Evolutionary conservation across 2,329 filamentous ascomycete genomes (phyloP), one percentile per base, ranked within the genome.

Genomic region (Rhynchosporium graminicola): DNA sequence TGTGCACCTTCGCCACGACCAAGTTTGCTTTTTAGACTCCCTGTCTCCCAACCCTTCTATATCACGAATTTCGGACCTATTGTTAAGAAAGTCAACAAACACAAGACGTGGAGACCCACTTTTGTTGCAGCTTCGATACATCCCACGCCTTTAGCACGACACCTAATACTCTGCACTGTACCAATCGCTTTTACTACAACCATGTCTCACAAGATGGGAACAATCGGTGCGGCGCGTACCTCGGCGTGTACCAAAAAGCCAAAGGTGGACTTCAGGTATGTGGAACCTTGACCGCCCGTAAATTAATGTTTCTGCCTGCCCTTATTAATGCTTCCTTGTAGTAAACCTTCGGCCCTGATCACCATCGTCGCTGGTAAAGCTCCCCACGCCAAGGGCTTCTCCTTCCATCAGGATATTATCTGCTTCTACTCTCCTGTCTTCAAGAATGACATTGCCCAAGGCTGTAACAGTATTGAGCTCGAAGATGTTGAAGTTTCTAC

Each of bases 381-480:
- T 3, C 12, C n/a, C 4, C 20, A 36, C 20, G n/a, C 36, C 3
- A 36, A 40, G 15, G 12, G 15, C 13, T 65, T 65, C 40, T 20
- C 10, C 7, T n/a, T 65, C 20, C 61, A 63, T 20, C 59, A 65
- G n/a, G 47, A 57, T 1, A n/a, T 63, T 10, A 60, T 67, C n/a
- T 61, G 61, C 40, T 45, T 45, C 26, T 54, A 62, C 15, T 67
- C 63, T 1, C 47, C 55, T 2, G 60, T 52, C 51, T 67, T 67
- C 51, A 9, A 28, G 3, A 40, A 43, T 1, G 55, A 55, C 1
- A 64, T 63, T 33, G 57, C 61, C 12, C 13, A 60, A 2, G 8
- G 10, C 0, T 62, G 59, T 38, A 3, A 45, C 1, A 54, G 61
- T 42, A 46, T 63, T 26, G 54, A 20, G 2, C 31, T 65, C 12